Conservation (phyloP, 192 early-diverging fungal genomes). For the Geranomyces michiganensis region DNA sequence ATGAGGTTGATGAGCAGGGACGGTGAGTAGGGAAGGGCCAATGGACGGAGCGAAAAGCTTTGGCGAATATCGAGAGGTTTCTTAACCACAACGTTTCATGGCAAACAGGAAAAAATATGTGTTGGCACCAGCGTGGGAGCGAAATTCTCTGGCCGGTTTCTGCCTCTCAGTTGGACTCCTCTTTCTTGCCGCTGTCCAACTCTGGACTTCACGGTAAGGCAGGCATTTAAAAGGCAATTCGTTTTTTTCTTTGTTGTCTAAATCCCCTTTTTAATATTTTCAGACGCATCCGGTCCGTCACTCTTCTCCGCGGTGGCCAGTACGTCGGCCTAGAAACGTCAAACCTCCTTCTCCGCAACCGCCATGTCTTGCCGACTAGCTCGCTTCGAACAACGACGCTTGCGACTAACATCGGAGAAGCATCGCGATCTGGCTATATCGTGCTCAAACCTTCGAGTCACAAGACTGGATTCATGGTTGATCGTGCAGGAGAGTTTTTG, state of each 20-base stretch:
- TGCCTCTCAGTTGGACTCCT: constrained; percentile 16
- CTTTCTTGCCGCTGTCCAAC: constrained; percentile 24
- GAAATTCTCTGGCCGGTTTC: not conserved
- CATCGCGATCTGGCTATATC: not conserved
- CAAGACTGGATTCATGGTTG: constrained; percentile 21
- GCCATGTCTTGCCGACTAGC: not conserved
- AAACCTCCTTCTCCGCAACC: constrained; percentile 23
- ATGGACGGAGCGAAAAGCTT: no score
- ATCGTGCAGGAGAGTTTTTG: constrained; percentile 18
- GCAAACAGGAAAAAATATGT: constrained; percentile 20
- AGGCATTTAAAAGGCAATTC: not conserved
- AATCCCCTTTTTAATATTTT: not conserved
- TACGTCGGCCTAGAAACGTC: constrained; percentile 25
- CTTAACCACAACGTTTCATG: no score
- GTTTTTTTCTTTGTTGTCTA: not conserved
- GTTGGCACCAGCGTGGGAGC: constrained; percentile 9
- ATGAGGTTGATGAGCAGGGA: constrained; percentile 2
- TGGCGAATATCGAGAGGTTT: no score
- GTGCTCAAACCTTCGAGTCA: constrained; percentile 10
- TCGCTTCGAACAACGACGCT: not conserved
- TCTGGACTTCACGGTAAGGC: constrained; percentile 12
- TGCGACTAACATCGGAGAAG: not conserved
- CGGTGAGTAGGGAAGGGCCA: constrained; percentile 3
- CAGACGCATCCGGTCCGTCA: constrained; percentile 21
- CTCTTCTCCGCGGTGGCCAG: constrained; percentile 1